phyloP scores from a whole-genome alignment of 441 rosid species.

The Populus hybrid region DNA sequence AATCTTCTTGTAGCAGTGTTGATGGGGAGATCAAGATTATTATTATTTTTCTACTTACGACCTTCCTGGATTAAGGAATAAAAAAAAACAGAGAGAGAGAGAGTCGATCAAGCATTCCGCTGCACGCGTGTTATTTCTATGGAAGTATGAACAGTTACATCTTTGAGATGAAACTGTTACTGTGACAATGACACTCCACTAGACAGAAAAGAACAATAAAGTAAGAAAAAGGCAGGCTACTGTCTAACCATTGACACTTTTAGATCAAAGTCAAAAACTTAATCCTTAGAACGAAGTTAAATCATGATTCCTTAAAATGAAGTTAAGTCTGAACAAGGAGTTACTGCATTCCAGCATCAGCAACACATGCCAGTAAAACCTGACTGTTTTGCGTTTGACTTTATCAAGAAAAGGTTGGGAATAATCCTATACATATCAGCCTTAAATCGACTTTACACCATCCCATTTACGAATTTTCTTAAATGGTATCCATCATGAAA shows the following conservation, averaged over 20 bases:
- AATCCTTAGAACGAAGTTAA: neutral
- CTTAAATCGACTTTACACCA: neutral
- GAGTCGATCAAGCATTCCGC: no score
- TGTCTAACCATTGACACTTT: neutral
- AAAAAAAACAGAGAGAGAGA: no score
- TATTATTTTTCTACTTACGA: no score
- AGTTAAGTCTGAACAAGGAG: neutral
- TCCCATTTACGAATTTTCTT: neutral
- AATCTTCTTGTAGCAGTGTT: no score
- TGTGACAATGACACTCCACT: no score
- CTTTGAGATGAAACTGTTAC: no score
- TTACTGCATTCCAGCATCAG: neutral
- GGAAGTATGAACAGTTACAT: no score
- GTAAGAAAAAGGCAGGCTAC: neutral
- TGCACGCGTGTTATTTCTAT: no score
- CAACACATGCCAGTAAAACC: neutral
- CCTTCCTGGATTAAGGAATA: no score
- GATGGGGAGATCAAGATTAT: no score
- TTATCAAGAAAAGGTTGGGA: neutral
- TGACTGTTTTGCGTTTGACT: neutral
- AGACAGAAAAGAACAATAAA: neutral
- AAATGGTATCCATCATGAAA: neutral
- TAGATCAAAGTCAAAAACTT: neutral
- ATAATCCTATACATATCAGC: neutral
- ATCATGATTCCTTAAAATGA: neutral